A percentile compares a stretch with the other conserved stretches of the same genome.
Conservation (phyloP, 305 asterid species). For the Ilex paraguariensis region DNA sequence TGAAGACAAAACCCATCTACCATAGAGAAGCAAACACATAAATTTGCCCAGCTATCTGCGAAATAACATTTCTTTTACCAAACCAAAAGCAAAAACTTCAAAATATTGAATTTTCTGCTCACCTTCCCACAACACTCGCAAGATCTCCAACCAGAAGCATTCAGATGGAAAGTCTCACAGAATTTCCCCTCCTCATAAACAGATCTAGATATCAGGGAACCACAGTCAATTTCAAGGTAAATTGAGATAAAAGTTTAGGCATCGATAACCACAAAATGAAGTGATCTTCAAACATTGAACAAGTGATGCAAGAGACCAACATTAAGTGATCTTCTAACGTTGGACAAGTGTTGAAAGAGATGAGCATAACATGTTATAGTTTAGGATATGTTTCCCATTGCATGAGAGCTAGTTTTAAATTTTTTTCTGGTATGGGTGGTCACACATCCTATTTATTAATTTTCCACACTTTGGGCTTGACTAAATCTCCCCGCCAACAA, state of each 20-base stretch:
- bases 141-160: conserved; percentile 96
- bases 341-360: no score
- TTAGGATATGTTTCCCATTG: no score
- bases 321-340: conserved; percentile 16
- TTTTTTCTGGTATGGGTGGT: no score
- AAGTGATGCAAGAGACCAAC: not conserved
- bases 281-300: conserved; percentile 15
- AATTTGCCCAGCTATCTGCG: no score
- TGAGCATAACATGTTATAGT: no score
- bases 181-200: conserved; percentile 89
- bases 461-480: no score
- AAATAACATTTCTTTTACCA: no score
- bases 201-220: conserved; percentile 35
- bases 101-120: conserved; percentile 16
- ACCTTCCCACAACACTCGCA: conserved; percentile 99
- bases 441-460: no score
- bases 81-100: not conserved
- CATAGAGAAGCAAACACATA: no score
- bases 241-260: not conserved
- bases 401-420: no score
- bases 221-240: conserved; percentile 4
- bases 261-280: conserved; percentile 1
- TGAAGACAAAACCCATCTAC: no score
- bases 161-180: conserved; percentile 85
- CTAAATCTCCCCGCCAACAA: no score